Percentiles rank a stretch among this genome's conserved stretches.
Conservation (phyloP, 257 asterid species). For the Thymus mandschuricus region DNA sequence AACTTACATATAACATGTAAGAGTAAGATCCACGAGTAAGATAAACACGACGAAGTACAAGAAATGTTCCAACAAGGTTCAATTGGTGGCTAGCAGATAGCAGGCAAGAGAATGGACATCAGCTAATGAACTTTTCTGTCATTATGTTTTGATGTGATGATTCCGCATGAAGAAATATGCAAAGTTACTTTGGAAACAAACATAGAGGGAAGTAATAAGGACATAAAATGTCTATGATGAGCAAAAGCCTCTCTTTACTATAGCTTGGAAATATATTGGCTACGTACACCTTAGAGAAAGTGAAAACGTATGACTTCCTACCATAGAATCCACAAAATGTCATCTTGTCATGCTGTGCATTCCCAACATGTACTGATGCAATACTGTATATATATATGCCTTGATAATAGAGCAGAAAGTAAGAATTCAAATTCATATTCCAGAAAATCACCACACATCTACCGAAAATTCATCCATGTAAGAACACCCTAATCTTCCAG, state of each 20-base stretch:
- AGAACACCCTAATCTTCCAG: constrained; percentile 1
- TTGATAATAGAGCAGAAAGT: background rate
- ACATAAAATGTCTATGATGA: too few relatives aligned
- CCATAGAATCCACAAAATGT: background rate
- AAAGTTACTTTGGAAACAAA: background rate
- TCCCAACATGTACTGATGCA: background rate
- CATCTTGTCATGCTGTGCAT: background rate
- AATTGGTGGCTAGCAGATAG: background rate
- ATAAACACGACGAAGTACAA: background rate
- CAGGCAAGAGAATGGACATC: background rate
- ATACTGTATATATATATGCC: background rate
- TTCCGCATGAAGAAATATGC: background rate
- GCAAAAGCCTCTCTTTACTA: too few relatives aligned
- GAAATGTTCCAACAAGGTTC: background rate
- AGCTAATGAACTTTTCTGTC: background rate
- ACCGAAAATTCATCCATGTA: background rate
- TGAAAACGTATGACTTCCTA: too few relatives aligned
- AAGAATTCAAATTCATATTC: background rate
- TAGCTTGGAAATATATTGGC: too few relatives aligned
- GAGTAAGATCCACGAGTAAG: background rate
- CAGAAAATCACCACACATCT: background rate
- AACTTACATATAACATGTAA: background rate
- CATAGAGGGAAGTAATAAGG: background rate
- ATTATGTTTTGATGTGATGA: too few relatives aligned
- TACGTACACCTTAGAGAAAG: too few relatives aligned